phyloP scores from a whole-genome alignment of 805 yeast genomes.

The Brettanomyces naardenensis region DNA sequence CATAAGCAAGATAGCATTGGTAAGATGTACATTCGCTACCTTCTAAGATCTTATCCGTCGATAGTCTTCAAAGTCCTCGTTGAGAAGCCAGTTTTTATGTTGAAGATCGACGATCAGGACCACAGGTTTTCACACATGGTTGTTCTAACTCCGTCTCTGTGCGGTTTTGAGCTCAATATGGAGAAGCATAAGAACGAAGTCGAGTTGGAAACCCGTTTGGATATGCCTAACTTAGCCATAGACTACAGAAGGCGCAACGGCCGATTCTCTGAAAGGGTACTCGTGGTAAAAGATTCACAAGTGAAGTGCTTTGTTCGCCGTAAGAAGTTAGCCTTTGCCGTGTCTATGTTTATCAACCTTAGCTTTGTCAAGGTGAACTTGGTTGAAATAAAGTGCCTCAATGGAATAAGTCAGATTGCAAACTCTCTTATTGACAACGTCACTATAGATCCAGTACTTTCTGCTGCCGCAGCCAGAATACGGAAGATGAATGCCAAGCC shows the following conservation, averaged over 20 bases:
- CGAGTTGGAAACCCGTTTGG: slow-evolving; percentile 10
- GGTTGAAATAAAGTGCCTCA: neutral
- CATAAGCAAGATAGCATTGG: neutral
- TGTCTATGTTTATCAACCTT: neutral
- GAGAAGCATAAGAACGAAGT: slow-evolving; percentile 4
- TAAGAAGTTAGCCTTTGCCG: neutral
- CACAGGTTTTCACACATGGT: slow-evolving; percentile 13
- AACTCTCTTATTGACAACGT: neutral
- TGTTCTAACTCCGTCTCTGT: slow-evolving; percentile 16
- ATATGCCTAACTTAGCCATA: slow-evolving; percentile 14
- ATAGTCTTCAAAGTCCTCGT: slow-evolving; percentile 16
- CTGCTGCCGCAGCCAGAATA: neutral
- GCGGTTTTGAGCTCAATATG: slow-evolving; percentile 13
- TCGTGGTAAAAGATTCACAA: slow-evolving; percentile 12
- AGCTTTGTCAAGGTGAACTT: neutral
- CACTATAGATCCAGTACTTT: neutral
- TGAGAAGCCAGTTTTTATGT: slow-evolving; percentile 21
- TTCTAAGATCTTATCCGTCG: slow-evolving; percentile 13
- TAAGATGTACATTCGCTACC: neutral
- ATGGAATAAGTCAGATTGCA: neutral
- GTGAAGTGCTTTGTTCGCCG: slow-evolving; percentile 4
- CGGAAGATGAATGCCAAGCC: neutral
- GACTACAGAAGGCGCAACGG: slow-evolving; percentile 13
- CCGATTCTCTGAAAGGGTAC: slow-evolving; percentile 3
- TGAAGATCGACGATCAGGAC: slow-evolving; percentile 12